Evolutionary conservation across 2,329 filamentous ascomycete genomes (phyloP), one percentile per base, ranked within the genome.

Genomic region (Aspergillus sp.): DNA sequence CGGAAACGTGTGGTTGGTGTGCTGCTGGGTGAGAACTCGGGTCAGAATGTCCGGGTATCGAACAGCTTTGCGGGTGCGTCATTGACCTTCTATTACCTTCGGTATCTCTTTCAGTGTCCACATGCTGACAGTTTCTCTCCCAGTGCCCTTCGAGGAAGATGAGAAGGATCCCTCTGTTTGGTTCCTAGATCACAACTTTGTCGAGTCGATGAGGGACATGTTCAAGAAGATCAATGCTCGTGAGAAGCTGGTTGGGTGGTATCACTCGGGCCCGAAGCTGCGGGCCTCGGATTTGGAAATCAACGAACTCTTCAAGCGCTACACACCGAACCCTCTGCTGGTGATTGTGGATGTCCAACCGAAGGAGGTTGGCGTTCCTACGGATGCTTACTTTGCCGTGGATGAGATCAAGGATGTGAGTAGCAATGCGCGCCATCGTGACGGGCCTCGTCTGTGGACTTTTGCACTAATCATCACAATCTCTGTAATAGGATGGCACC

Each of bases 191-290:
- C 95, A 99, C 85, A 98, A 98, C 85, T 99, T 97, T 74, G 91
- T 99, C 78, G 95, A 99, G 80, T 91, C 90, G 70, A 99, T 99
- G 95, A 96, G 95, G 81, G 95, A 98, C 79, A 99, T 99, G 95
- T 99, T 99, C 86, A 99, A 99, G 84, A 98, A 98, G 82, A 93
- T 99, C 84, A 99, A 99, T 82, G 95, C 95, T 63, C 85, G 91
- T 66, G 95, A 99, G 83, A 98, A 98, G 87, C 86, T 99, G 77
- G 96, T 99, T 84, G 95, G 95, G 74, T 99, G 95, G 95, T 99
- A 99, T 80, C 95, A 99, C 81, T 96, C 95, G 19, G 95, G 95
- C 44, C 95, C 95, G 41, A 99, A 98, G 84, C 84, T 99, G 73
- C 88, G 95, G 75, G 94, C 93, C 58, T 97, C 95, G 49, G 95